Evolutionary conservation across 768 basidiomycete species (phyloP), one percentile per base, ranked within the genome.

Genomic region (Tricholoma saponaceum): DNA sequence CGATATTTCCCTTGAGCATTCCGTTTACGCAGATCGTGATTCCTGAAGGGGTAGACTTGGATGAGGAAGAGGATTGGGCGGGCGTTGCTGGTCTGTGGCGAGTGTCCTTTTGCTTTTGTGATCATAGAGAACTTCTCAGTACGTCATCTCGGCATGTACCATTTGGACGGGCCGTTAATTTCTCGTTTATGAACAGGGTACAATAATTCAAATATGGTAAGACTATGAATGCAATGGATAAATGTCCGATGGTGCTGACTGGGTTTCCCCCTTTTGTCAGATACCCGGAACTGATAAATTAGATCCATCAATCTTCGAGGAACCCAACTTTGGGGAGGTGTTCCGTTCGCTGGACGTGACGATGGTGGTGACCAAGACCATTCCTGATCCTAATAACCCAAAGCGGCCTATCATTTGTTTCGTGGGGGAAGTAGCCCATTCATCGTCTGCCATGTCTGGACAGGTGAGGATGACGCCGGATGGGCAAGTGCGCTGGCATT

Each of bases 121-220:
- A 90, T 66, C 87, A 90, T 63, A 71, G 84, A 5, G 84, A 85
- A 49, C 75, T 90, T 35, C 62, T 87, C 41, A 70, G 87, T 89
- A 63, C 67, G 86, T 73, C 13, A 52, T 32, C 25, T 62, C 65
- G 52, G 60, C 18, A 26, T 30, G 20, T 12, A 10, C 13, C 53
- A 32, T 30, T 32, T 20, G 13, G 41, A 14, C 41, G 26, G 14
- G 26, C 20, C 26, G 30, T 51, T 56, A 16, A 52, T 32, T 12
- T 5, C 7, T n/a, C 44, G 9, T 32, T 39, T 18, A 23, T 10
- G 12, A 2, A 39, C 25, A 67, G 66, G 52, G 39, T 85, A 79
- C 58, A 88, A 88, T 59, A 72, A 69, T 18, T 61, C 67, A 16
- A 59, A 63, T 53, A 68, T 72, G 58, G 70, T 62, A 69, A 67